phyloP scores from a whole-genome alignment of 1,284 basidiomycete species.

The Coniophora puteana region DNA sequence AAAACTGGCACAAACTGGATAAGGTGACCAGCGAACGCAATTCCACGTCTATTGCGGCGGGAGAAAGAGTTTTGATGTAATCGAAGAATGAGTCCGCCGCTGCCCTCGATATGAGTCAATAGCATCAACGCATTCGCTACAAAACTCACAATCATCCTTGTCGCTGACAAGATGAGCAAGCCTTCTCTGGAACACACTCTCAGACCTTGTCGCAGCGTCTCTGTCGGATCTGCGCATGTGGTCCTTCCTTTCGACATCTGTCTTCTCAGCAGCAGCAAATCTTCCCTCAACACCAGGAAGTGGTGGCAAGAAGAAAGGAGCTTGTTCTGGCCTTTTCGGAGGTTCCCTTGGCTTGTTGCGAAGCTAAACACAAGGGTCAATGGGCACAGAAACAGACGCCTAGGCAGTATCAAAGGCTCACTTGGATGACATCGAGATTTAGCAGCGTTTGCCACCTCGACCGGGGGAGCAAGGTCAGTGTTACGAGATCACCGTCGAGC shows the following conservation, averaged over 20 bases:
- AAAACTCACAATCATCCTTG: slow-evolving; percentile 66
- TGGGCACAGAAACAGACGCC: too few relatives aligned
- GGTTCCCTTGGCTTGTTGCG: slow-evolving; percentile 96
- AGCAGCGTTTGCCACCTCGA: slow-evolving; percentile 95
- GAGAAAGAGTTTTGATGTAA: slow-evolving; percentile 84
- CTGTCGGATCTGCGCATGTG: slow-evolving; percentile 55
- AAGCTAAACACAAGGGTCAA: slow-evolving; percentile 47
- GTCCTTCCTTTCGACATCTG: slow-evolving; percentile 38
- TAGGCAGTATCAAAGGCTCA: too few relatives aligned
- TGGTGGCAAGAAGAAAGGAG: slow-evolving; percentile 96
- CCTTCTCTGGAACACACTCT: slow-evolving; percentile 75
- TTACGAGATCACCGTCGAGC: slow-evolving; percentile 83
- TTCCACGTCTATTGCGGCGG: slow-evolving; percentile 89
- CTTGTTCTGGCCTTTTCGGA: slow-evolving; percentile 91
- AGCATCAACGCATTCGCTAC: background rate
- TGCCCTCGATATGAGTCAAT: slow-evolving; percentile 8
- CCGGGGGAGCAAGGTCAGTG: slow-evolving; percentile 88
- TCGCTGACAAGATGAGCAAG: slow-evolving; percentile 54
- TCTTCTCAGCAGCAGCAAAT: slow-evolving; percentile 59
- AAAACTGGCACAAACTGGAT: slow-evolving; percentile 65
- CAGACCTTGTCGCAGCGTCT: slow-evolving; percentile 44
- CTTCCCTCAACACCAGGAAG: slow-evolving; percentile 80
- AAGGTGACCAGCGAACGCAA: slow-evolving; percentile 76
- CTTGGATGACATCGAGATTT: slow-evolving; percentile 94
- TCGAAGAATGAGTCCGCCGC: slow-evolving; percentile 80